Conservation (phyloP, 176 grass and related monocot species). For the Typha latifolia region DNA sequence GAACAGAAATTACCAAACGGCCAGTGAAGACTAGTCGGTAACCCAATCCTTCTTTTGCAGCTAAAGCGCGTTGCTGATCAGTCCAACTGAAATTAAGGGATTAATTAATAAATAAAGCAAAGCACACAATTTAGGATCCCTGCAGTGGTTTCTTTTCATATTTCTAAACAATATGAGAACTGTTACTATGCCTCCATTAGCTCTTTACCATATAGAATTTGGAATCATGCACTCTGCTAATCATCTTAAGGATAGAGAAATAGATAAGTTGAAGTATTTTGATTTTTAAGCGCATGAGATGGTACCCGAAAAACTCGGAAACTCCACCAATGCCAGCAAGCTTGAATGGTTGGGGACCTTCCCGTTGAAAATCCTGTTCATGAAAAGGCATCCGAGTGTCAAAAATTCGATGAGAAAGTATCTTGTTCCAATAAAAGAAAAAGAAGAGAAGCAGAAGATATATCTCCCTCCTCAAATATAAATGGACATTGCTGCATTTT, state of each 20-base stretch:
- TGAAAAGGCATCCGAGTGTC: conserved; percentile 3
- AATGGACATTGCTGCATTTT: not conserved
- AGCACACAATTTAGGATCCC: not conserved
- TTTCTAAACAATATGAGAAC: too few species aligned
- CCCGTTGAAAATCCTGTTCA: conserved; percentile 72
- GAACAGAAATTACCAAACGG: conserved; percentile 47
- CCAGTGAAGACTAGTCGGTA: conserved; percentile 86
- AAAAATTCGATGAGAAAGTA: not conserved
- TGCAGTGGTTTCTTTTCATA: not conserved
- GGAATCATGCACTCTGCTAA: not conserved
- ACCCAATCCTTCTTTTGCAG: conserved; percentile 61
- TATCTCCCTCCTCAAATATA: not conserved
- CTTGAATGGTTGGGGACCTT: conserved; percentile 86
- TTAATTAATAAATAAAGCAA: not conserved
- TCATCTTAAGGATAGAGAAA: not conserved
- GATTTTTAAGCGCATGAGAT: not conserved
- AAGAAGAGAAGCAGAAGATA: not conserved
- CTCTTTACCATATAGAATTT: not conserved
- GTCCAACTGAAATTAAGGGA: conserved; percentile 57
- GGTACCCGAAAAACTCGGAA: conserved; percentile 85
- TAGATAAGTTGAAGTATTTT: conserved; percentile 14
- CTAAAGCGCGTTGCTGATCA: conserved; percentile 71
- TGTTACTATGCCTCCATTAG: too few species aligned
- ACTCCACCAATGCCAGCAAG: conserved; percentile 81
- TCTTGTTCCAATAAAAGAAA: not conserved